Percentiles rank a stretch among this genome's conserved stretches.
phyloP scores from a whole-genome alignment of 352 stramenopile species.

The Sclerospora graminicola region DNA sequence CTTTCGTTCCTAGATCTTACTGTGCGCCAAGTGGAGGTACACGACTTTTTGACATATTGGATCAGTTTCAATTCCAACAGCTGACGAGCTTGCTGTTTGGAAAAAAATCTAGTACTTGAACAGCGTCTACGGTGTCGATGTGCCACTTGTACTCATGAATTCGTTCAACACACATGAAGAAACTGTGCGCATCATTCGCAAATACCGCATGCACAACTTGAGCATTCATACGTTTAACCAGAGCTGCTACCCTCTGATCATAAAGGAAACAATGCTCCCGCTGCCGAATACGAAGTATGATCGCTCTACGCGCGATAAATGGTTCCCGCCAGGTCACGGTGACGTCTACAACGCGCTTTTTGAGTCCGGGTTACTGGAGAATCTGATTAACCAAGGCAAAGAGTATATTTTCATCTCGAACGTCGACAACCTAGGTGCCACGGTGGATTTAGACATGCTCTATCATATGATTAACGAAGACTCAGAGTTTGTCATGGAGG shows the following conservation, averaged over 20 bases:
- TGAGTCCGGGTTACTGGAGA: slow-evolving; percentile 93
- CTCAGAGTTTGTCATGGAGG: slow-evolving; percentile 98
- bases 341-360: slow-evolving; percentile 98
- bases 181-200: slow-evolving; percentile 94
- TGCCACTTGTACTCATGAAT: slow-evolving; percentile 99
- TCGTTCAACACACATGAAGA: slow-evolving; percentile 98
- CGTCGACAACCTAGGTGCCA: slow-evolving; percentile 98
- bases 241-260: slow-evolving; percentile 87
- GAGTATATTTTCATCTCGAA: slow-evolving; percentile 99
- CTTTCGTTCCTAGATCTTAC: slow-evolving; percentile 98
- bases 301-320: slow-evolving; percentile 64
- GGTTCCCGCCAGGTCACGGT: slow-evolving; percentile 96
- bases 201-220: slow-evolving; percentile 95
- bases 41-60: neutral
- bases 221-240: slow-evolving; percentile 93
- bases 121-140: slow-evolving; percentile 88
- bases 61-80: neutral
- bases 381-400: slow-evolving; percentile 92
- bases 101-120: slow-evolving; percentile 67
- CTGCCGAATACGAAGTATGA: slow-evolving; percentile 84
- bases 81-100: neutral
- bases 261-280: slow-evolving; percentile 86
- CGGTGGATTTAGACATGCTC: slow-evolving; percentile 95
- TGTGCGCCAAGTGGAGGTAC: slow-evolving; percentile 94
- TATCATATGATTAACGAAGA: slow-evolving; percentile 97